Evolutionary conservation across 1,139 yeast genomes (phyloP).

Genomic region (Taphrina pruni): DNA sequence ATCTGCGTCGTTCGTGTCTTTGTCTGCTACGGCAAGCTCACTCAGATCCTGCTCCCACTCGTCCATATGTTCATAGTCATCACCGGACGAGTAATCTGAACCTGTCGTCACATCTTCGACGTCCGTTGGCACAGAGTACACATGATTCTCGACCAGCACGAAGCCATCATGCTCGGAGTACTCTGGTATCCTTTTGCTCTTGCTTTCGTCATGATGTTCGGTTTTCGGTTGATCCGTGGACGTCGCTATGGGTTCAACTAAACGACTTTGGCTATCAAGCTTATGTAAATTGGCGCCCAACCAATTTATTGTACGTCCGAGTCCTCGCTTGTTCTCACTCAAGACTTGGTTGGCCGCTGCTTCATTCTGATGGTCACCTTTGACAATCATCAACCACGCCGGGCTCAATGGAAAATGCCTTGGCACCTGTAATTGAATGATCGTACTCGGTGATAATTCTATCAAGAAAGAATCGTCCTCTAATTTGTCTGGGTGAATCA

Average conservation of each 20-base stretch:
- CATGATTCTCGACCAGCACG: slow-evolving; percentile 5
- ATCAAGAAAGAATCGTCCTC: slow-evolving; percentile 22
- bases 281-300: slow-evolving; percentile 19
- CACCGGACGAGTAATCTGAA: slow-evolving; percentile 20
- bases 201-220: not conserved
- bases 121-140: slow-evolving; percentile 19
- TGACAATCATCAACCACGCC: slow-evolving; percentile 29
- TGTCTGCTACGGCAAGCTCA: not conserved
- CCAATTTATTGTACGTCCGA: slow-evolving; percentile 30
- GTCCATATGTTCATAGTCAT: slow-evolving; percentile 34
- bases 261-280: not conserved
- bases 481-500: slow-evolving; percentile 14
- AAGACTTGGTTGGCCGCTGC: slow-evolving; percentile 18
- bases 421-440: slow-evolving; percentile 29
- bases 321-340: slow-evolving; percentile 20
- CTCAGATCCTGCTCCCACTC: slow-evolving; percentile 29
- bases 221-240: not conserved
- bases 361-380: slow-evolving; percentile 28
- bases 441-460: not conserved
- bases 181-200: not conserved
- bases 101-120: not conserved
- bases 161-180: slow-evolving; percentile 21
- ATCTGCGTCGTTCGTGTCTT: not conserved
- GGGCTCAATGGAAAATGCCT: slow-evolving; percentile 22
- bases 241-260: not conserved